Conservation (phyloP, 345 rosid genomes). For the Lepidium africanum region DNA sequence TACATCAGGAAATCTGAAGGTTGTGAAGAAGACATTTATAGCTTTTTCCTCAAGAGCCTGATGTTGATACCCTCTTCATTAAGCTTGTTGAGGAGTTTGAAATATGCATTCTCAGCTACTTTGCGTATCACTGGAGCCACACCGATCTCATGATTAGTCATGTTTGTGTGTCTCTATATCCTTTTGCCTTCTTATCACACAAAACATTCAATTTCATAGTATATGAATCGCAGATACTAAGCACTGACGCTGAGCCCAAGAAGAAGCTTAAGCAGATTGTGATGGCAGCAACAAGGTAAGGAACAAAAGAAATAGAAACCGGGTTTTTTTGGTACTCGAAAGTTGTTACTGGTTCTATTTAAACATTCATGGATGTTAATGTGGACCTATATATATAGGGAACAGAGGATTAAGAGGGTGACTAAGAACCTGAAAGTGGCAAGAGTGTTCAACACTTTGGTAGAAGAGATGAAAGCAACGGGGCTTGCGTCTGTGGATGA, state of each 20-base stretch:
- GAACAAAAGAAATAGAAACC: neutral
- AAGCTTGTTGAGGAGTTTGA: conserved; percentile 93
- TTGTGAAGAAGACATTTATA: conserved; percentile 63
- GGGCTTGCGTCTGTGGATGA: conserved; percentile 48
- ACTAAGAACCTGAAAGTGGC: conserved; percentile 76
- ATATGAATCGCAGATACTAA: conserved; percentile 43
- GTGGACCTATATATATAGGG: conserved; percentile 28
- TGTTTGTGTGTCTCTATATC: conserved; percentile 30
- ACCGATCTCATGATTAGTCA: conserved; percentile 68
- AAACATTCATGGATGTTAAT: neutral
- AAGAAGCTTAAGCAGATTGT: conserved; percentile 68
- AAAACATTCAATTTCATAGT: neutral
- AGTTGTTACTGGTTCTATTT: neutral
- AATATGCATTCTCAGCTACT: conserved; percentile 85
- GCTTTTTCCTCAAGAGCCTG: conserved; percentile 50
- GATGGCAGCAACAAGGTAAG: conserved; percentile 82
- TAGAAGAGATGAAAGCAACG: conserved; percentile 91
- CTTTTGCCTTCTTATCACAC: neutral
- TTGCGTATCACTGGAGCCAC: conserved; percentile 79
- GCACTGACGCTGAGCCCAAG: conserved; percentile 59
- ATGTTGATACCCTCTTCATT: conserved; percentile 63
- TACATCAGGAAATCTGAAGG: conserved; percentile 63
- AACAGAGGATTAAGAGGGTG: conserved; percentile 79
- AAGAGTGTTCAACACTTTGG: conserved; percentile 63
- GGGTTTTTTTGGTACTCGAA: neutral